Evolutionary conservation across 352 stramenopile genomes (phyloP), one percentile per base, ranked within the genome.

Genomic region (Phytophthora sp.): DNA sequence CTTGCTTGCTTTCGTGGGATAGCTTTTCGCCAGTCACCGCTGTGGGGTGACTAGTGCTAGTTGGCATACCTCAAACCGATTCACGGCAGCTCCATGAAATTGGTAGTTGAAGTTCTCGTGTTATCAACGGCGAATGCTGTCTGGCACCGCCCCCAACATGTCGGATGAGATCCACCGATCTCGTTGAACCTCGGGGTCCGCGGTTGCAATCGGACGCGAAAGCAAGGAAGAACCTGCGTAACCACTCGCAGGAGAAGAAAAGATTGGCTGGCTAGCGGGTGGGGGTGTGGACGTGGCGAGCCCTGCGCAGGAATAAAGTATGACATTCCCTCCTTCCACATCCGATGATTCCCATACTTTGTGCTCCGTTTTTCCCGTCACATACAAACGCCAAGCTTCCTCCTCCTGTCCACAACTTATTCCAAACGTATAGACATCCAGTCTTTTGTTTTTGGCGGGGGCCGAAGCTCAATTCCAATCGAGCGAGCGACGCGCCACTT

Each of bases 261-360:
- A 76, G 62, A 76, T 76, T 75, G 66, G 62, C 66, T 76, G 67
- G 67, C 54, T 67, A 62, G 46, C 55, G 62, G 51, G 26, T 61
- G 62, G 48, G 62, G 50, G 49, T 65, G 66, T 74, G 66, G 66
- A 71, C 66, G 66, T 74, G 66, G 60, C 66, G 44, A 64, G 54
- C 53, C 37, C 41, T 27, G 26, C 56, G 21, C 38, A 18, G 45
- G 11, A 26, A 17, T 42, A 43, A 64, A 52, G 13, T 17, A 20
- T 26, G 18, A 13, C 43, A 26, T 48, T 11, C 15, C 8, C 35
- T 31, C 54, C 43, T 2, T 23, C 10, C 46, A 55, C n/a, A 52
- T 18, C 12, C 1, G 12, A 65, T 68, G 43, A 11, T 42, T 48
- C 11, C 51, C 27, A 64, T 31, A 63, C 26, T 21, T 55, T 13